Evolutionary conservation across 768 basidiomycete species (phyloP), one percentile per base, ranked within the genome.

Genomic region (Mycena alexandri): DNA sequence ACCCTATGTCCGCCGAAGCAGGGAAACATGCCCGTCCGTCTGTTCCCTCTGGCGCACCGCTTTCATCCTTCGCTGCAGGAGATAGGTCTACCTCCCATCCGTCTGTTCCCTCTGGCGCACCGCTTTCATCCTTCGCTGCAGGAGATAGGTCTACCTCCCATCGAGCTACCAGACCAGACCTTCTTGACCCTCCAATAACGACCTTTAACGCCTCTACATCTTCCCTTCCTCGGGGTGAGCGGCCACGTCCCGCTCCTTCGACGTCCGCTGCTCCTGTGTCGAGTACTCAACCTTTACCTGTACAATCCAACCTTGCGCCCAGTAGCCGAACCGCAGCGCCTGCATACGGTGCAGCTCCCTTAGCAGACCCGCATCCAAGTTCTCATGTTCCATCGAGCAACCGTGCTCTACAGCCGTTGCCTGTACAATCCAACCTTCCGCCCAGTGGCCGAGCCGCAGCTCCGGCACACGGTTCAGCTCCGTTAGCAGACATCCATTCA

Each of bases 221-320:
- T 16, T 63, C 46, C 12, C n/a, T n/a, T n/a, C 25, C 21, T 16
- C 47, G 22, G 10, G 55, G 36, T 14, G 63, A 59, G 25, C 14
- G 50, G 11, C 13, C 54, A 8, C 67, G 61, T 46, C 22, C 19
- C 11, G 33, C 36, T 48, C 44, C 65, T 61, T 61, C 65, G 2
- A 19, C 42, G 13, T 62, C 60, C 42, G 19, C 55, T 38, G 61
- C 25, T 34, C 50, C 56, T 24, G 25, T 38, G 34, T 54, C 61
- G 29, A 62, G 29, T 29, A 54, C 25, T 42, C 52, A 17, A 6
- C 14, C 38, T 9, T 24, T 33, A 42, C 52, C 51, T 54, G 24
- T 24, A 21, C 34, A 42, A 41, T 38, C 52, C 38, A 46, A n/a
- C 34, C 21, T 43, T 12, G 21, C 41, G 5, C 29, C 48, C 25